Conservation (phyloP, 805 yeast genomes). For the Saturnispora halmiae region DNA sequence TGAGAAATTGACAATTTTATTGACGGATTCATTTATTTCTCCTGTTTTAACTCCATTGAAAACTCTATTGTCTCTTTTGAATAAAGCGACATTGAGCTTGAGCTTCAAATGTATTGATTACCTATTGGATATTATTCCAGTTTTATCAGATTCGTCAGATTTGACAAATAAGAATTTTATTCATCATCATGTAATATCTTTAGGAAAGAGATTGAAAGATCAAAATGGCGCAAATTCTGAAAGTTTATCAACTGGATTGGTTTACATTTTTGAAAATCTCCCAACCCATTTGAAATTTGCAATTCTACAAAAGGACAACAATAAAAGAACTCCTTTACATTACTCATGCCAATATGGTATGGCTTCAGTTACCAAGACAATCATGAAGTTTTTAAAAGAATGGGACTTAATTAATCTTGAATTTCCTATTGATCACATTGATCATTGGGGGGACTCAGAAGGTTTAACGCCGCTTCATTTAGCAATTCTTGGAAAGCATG, state of each 20-base stretch:
- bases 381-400: conserved; percentile 45
- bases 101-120: conserved; percentile 49
- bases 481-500: conserved; percentile 77
- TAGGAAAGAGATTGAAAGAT: conserved; percentile 54
- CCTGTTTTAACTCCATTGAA: conserved; percentile 45
- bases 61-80: conserved; percentile 49
- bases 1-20: conserved; percentile 34
- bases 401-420: conserved; percentile 51
- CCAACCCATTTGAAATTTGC: conserved; percentile 45
- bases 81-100: conserved; percentile 51
- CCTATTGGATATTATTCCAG: conserved; percentile 43
- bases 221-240: conserved; percentile 44
- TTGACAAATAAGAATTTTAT: conserved; percentile 76
- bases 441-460: conserved; percentile 71
- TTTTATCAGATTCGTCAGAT: conserved; percentile 56
- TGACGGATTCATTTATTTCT: conserved; percentile 36
- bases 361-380: conserved; percentile 46
- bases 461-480: conserved; percentile 72
- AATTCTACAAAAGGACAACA: conserved; percentile 61
- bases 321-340: conserved; percentile 78
- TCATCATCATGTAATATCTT: conserved; percentile 71
- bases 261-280: conserved; percentile 48
- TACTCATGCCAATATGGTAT: conserved; percentile 85
- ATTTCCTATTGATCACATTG: conserved; percentile 46
- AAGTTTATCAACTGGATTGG: conserved; percentile 50